A percentile compares a stretch with the other conserved stretches of the same genome.
Conservation (phyloP, 257 asterid species). For the Primulina eburnea region DNA sequence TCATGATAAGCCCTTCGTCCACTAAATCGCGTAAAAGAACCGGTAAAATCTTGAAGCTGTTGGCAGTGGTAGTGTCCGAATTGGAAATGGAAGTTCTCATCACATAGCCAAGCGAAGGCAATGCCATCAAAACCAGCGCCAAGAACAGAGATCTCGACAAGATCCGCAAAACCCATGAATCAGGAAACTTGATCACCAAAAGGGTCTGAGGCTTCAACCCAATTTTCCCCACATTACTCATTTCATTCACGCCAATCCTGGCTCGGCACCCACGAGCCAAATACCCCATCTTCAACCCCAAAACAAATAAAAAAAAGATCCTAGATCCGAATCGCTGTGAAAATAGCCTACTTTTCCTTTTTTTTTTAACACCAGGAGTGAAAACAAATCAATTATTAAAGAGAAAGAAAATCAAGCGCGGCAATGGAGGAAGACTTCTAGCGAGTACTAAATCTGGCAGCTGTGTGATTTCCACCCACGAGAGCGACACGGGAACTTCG, state of each 20-base stretch:
- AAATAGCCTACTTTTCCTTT: background rate
- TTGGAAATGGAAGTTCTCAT: conserved; percentile 26
- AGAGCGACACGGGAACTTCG: conserved; percentile 49
- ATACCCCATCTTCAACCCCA: conserved; percentile 33
- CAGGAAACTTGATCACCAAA: conserved; percentile 51
- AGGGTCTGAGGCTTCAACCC: conserved; percentile 41
- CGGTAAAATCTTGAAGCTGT: conserved; percentile 23
- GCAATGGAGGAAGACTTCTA: conserved; percentile 26
- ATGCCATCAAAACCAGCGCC: conserved; percentile 43
- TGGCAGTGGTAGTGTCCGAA: conserved; percentile 11
- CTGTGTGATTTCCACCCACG: conserved; percentile 81
- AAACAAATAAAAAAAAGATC: background rate
- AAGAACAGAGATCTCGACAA: conserved; percentile 58
- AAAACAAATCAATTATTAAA: conserved; percentile 23
- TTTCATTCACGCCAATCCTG: conserved; percentile 5
- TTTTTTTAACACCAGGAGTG: background rate
- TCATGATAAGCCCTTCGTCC: conserved; percentile 37
- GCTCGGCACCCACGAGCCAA: conserved; percentile 28
- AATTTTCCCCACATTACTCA: conserved; percentile 23
- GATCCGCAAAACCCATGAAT: conserved; percentile 48
- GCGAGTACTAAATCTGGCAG: conserved; percentile 69
- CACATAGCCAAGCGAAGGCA: conserved; percentile 39
- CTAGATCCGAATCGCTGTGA: background rate
- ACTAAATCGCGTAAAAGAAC: conserved; percentile 34
- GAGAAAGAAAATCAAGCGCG: conserved; percentile 30